phyloP scores from a whole-genome alignment of 495 filamentous ascomycete species.

The Trichoderma reesei region DNA sequence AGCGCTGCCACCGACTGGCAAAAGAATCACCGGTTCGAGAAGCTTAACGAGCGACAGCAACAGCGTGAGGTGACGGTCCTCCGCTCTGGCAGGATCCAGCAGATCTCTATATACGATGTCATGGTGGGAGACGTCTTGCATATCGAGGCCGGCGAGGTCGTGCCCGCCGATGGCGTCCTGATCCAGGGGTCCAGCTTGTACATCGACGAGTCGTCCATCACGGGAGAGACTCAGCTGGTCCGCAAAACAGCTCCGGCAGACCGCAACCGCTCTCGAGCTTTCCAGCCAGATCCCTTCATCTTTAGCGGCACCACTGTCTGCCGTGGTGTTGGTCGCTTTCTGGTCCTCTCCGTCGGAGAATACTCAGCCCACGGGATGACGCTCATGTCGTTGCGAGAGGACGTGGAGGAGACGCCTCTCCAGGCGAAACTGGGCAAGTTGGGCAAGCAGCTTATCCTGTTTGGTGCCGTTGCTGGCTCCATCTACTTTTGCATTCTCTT shows the following conservation, averaged over 20 bases:
- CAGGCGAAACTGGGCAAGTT: conserved; percentile 69
- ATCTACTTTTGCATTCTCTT: conserved; percentile 70
- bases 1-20: conserved; percentile 65
- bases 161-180: conserved; percentile 73
- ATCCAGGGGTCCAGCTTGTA: conserved; percentile 64
- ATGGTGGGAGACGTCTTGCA: conserved; percentile 77
- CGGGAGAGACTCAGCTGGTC: conserved; percentile 63
- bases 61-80: conserved; percentile 63
- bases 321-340: conserved; percentile 69
- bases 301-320: conserved; percentile 72
- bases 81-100: conserved; percentile 62
- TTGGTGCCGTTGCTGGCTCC: conserved; percentile 60
- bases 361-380: conserved; percentile 69
- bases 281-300: conserved; percentile 58
- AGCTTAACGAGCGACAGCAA: conserved; percentile 63
- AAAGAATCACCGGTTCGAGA: conserved; percentile 62
- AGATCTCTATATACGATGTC: conserved; percentile 73
- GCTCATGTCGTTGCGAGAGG: conserved; percentile 74
- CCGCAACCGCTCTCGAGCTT: conserved; percentile 25
- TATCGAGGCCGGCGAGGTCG: conserved; percentile 79
- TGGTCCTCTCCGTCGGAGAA: conserved; percentile 66
- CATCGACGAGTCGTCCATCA: conserved; percentile 70
- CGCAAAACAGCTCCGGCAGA: conserved; percentile 47
- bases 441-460: conserved; percentile 68
- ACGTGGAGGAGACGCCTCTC: conserved; percentile 64